phyloP scores from a whole-genome alignment of 495 filamentous ascomycete genomes.

The Lasiosphaeriaceae sp. region DNA sequence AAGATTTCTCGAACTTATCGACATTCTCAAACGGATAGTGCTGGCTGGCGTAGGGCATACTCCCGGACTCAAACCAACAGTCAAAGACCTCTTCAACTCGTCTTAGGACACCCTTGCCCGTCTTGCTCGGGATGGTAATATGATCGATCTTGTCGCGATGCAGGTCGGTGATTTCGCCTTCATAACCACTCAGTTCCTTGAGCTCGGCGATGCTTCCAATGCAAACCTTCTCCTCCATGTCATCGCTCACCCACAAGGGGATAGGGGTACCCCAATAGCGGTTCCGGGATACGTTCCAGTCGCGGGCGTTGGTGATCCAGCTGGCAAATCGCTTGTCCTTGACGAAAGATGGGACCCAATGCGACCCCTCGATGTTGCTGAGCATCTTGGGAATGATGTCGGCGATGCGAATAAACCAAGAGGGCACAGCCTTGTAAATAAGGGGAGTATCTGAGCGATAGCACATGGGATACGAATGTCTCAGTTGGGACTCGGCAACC shows the following conservation, averaged over 20 bases:
- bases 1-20: constrained; percentile 72
- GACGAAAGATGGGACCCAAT: constrained; percentile 91
- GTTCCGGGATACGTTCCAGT: constrained; percentile 96
- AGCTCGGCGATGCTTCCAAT: constrained; percentile 84
- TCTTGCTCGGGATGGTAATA: constrained; percentile 92
- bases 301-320: constrained; percentile 69
- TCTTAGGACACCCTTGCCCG: constrained; percentile 79
- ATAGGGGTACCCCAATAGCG: constrained; percentile 98
- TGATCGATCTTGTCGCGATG: constrained; percentile 94
- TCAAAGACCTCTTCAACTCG: constrained; percentile 92
- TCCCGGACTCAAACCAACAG: constrained; percentile 86
- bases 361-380: constrained; percentile 79
- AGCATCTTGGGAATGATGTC: constrained; percentile 87
- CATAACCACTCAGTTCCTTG: constrained; percentile 78
- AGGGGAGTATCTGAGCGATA: constrained; percentile 93
- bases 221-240: constrained; percentile 81
- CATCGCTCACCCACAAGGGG: constrained; percentile 88
- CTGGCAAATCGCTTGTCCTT: constrained; percentile 84
- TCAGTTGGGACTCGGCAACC: constrained; percentile 85
- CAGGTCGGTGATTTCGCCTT: constrained; percentile 82
- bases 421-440: constrained; percentile 89
- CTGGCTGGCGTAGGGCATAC: constrained; percentile 91
- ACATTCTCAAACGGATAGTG: constrained; percentile 96
- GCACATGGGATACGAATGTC: constrained; percentile 93
- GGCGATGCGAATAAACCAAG: constrained; percentile 91